Evolutionary conservation across 73 alveolate species (phyloP).

Genomic region (Blepharisma japonicum): DNA sequence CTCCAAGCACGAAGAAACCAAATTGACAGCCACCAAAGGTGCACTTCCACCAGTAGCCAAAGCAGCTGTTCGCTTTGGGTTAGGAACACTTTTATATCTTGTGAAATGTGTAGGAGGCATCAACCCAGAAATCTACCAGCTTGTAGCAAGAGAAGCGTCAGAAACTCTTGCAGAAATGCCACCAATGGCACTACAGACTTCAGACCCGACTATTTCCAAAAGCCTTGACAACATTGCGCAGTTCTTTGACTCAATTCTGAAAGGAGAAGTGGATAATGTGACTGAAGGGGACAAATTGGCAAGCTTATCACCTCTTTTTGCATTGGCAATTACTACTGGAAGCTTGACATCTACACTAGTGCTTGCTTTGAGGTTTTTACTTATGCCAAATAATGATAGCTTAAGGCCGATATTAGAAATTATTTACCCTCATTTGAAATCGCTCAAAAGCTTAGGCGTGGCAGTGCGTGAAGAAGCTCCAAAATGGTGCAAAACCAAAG

Average conservation of each 20-base stretch:
- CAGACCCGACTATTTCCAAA: neutral
- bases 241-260: neutral
- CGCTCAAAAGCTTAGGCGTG: neutral
- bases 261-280: neutral
- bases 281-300: neutral
- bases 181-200: neutral
- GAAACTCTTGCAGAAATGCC: neutral
- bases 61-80: conserved; percentile 1
- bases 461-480: neutral
- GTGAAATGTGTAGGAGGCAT: conserved; percentile 16
- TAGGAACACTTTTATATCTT: neutral
- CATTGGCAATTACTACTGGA: neutral
- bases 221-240: neutral
- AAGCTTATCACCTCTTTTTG: neutral
- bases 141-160: neutral
- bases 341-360: neutral
- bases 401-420: neutral
- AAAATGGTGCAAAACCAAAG: neutral
- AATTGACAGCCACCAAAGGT: neutral
- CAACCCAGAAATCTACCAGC: conserved; percentile 5
- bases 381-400: neutral
- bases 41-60: conserved; percentile 6
- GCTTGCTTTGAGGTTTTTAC: neutral
- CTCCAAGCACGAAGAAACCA: neutral
- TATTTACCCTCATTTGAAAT: conserved; percentile 8